Evolutionary conservation across 2,329 filamentous ascomycete genomes (phyloP).

Genomic region (Bipolaris oryzae): DNA sequence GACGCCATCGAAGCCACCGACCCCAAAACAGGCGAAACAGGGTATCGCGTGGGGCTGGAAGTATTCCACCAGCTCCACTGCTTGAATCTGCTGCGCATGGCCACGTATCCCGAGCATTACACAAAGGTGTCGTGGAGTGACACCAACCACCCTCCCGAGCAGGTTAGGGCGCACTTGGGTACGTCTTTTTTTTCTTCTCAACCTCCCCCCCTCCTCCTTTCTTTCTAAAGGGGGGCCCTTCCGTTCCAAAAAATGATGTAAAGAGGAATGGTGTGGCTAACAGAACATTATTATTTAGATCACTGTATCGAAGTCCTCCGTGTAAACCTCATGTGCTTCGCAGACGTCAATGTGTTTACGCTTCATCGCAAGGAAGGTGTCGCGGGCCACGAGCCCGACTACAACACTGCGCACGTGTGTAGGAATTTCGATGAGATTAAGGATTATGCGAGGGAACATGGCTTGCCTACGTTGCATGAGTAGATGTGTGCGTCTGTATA

Average conservation of each 20-base stretch:
- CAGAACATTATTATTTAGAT: conserved; percentile 9
- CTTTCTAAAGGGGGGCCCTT: too few relatives aligned
- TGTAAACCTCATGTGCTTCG: conserved; percentile 46
- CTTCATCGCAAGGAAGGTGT: conserved; percentile 30
- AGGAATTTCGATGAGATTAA: conserved; percentile 44
- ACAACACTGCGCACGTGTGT: conserved; percentile 42
- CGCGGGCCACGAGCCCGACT: conserved; percentile 39
- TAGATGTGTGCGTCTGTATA: too few relatives aligned
- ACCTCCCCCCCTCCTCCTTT: too few relatives aligned
- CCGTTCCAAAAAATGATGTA: too few relatives aligned
- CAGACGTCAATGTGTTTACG: conserved; percentile 46
- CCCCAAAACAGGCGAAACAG: conserved; percentile 61
- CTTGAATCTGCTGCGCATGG: conserved; percentile 45
- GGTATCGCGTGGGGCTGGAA: conserved; percentile 65
- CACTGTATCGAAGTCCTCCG: conserved; percentile 47
- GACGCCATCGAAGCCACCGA: conserved; percentile 62
- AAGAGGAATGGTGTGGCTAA: too few relatives aligned
- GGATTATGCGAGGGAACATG: conserved; percentile 42
- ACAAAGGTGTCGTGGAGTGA: conserved; percentile 35
- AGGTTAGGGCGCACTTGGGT: conserved; percentile 36
- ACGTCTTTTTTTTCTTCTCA: background rate
- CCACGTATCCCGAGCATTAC: conserved; percentile 44
- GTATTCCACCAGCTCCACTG: conserved; percentile 60
- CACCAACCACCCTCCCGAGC: conserved; percentile 37
- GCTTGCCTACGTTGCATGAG: too few relatives aligned